phyloP scores from a whole-genome alignment of 257 asterid species.

The Lavandula angustifolia region DNA sequence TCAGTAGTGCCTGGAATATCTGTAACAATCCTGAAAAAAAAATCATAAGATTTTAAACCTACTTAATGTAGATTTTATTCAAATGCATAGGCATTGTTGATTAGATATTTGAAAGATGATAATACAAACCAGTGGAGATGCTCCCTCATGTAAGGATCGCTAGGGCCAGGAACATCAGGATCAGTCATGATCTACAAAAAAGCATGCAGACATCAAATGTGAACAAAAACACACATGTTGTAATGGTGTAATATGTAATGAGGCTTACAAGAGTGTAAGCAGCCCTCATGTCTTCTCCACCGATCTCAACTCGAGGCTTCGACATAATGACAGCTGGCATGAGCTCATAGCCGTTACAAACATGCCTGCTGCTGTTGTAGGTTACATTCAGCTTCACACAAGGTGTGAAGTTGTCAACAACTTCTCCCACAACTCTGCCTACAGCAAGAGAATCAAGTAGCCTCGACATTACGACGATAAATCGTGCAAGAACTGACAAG shows the following conservation, averaged over 20 bases:
- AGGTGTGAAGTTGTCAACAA: slow-evolving; percentile 65
- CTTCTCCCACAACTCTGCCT: slow-evolving; percentile 88
- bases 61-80: too few relatives aligned
- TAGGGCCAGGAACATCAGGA: slow-evolving; percentile 92
- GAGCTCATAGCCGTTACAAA: slow-evolving; percentile 76
- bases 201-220: slow-evolving; percentile 27
- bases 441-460: slow-evolving; percentile 50
- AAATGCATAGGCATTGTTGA: neutral
- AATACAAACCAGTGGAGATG: slow-evolving; percentile 73
- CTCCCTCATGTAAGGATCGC: slow-evolving; percentile 88
- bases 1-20: slow-evolving; percentile 90
- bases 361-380: slow-evolving; percentile 55
- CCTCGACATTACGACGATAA: slow-evolving; percentile 38
- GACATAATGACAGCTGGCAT: slow-evolving; percentile 61
- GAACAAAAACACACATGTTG: neutral
- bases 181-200: slow-evolving; percentile 77
- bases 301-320: slow-evolving; percentile 79
- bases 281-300: slow-evolving; percentile 81
- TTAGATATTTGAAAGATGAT: neutral
- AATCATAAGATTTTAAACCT: too few relatives aligned
- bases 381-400: slow-evolving; percentile 59
- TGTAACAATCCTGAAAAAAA: slow-evolving; percentile 65
- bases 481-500: too few relatives aligned
- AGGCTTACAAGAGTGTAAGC: slow-evolving; percentile 77
- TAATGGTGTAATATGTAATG: neutral